Evolutionary conservation across 1,284 basidiomycete species (phyloP).

Genomic region (Melampsora occidentalis): DNA sequence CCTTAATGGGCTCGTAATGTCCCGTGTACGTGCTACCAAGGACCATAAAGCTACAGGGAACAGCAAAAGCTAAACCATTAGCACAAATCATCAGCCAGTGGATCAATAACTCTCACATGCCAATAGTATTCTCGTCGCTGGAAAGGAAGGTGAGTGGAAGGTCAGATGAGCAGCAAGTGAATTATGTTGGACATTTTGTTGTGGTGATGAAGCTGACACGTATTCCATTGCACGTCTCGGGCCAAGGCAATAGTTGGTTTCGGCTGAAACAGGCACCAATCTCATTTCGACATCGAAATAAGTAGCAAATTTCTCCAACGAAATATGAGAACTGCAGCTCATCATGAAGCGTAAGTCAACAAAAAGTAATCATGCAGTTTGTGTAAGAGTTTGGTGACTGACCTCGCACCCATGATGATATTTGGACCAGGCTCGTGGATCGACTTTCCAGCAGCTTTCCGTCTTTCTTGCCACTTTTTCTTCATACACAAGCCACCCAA

Average conservation of each 20-base stretch:
- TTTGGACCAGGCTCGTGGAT: slow-evolving; percentile 73
- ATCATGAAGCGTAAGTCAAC: not conserved
- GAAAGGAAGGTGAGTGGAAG: not conserved
- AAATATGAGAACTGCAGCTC: slow-evolving; percentile 73
- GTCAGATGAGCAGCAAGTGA: not conserved
- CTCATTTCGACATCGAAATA: slow-evolving; percentile 83
- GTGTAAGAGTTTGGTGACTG: too few relatives aligned
- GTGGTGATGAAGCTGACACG: slow-evolving; percentile 55
- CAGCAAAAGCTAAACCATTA: slow-evolving; percentile 47
- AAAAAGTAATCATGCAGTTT: too few relatives aligned
- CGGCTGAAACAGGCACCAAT: slow-evolving; percentile 71
- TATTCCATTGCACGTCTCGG: slow-evolving; percentile 79
- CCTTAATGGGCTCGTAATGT: slow-evolving; percentile 85
- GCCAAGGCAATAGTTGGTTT: slow-evolving; percentile 76
- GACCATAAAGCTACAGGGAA: slow-evolving; percentile 44
- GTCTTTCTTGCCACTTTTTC: slow-evolving; percentile 83
- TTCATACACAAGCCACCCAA: slow-evolving; percentile 93
- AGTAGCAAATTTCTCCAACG: slow-evolving; percentile 67
- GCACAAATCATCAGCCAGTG: slow-evolving; percentile 56
- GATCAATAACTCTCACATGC: slow-evolving; percentile 73
- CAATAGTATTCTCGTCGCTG: slow-evolving; percentile 59
- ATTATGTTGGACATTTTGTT: not conserved
- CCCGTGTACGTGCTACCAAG: slow-evolving; percentile 77
- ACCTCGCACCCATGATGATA: slow-evolving; percentile 54
- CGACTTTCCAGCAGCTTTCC: slow-evolving; percentile 79